Conservation (phyloP, 257 asterid species). For the Ocimum tenuiflorum region DNA sequence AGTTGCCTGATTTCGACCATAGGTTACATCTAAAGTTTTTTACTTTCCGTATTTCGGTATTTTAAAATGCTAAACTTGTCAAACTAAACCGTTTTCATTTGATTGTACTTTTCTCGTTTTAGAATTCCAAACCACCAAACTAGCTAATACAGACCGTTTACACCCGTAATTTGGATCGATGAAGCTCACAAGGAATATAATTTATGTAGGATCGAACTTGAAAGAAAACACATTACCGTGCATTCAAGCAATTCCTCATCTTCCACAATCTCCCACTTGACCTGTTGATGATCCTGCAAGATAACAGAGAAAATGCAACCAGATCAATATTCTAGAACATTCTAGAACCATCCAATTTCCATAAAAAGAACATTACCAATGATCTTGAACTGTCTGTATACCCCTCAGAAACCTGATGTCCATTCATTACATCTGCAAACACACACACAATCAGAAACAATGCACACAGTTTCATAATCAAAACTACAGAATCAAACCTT, state of each 20-base stretch:
- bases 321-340: no score
- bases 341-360: no score
- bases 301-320: not conserved
- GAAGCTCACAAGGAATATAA: no score
- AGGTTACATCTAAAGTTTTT: no score
- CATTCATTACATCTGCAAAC: conserved; percentile 26
- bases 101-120: no score
- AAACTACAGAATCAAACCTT: conserved; percentile 20
- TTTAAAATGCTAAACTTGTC: no score
- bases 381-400: conserved; percentile 28
- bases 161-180: no score
- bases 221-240: conserved; percentile 21
- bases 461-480: not conserved
- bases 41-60: no score
- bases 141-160: no score
- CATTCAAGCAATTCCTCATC: conserved; percentile 27
- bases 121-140: no score
- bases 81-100: no score
- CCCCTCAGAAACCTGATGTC: conserved; percentile 32
- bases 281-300: conserved; percentile 36
- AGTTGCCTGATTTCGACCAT: no score
- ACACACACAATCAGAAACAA: conserved; percentile 11
- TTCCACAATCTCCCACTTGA: conserved; percentile 31
- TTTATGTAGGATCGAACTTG: not conserved
- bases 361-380: conserved; percentile 20